phyloP scores from a whole-genome alignment of 495 filamentous ascomycete genomes.

The Penicillium simplicissimum region DNA sequence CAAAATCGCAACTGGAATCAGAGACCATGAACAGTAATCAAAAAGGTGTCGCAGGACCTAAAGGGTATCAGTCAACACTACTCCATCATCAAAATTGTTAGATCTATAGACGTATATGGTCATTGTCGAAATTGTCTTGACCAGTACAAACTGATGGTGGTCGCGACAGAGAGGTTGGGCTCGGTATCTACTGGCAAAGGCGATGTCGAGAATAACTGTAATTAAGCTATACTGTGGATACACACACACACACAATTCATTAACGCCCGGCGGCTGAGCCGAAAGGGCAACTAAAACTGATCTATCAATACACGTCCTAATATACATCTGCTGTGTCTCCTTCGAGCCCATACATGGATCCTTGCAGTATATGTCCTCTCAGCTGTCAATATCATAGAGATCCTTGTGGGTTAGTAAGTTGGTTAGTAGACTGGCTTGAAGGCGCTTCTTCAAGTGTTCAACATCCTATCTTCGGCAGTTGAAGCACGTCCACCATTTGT shows the following conservation, averaged over 20 bases:
- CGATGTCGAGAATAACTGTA: neutral
- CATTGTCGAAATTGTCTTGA: neutral
- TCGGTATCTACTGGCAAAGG: neutral
- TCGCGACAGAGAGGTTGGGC: neutral
- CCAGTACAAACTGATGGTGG: neutral
- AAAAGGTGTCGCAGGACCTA: neutral
- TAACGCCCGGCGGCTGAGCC: constrained; percentile 8
- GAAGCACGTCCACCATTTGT: too few relatives aligned
- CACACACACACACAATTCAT: constrained; percentile 19
- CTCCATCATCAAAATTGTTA: neutral
- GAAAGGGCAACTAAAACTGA: constrained; percentile 34
- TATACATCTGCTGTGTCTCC: constrained; percentile 17
- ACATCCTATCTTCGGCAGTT: too few relatives aligned
- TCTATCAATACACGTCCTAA: constrained; percentile 12
- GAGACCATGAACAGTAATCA: neutral
- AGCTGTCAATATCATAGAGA: constrained; percentile 20
- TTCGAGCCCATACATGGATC: constrained; percentile 25
- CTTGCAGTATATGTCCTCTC: constrained; percentile 28
- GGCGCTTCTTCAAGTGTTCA: too few relatives aligned
- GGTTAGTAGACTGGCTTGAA: too few relatives aligned
- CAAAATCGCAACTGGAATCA: neutral
- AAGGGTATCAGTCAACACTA: neutral
- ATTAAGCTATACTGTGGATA: neutral
- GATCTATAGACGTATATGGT: neutral
- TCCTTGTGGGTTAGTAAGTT: too few relatives aligned